phyloP scores from a whole-genome alignment of 2,329 filamentous ascomycete genomes.

The Penicillium hordei region DNA sequence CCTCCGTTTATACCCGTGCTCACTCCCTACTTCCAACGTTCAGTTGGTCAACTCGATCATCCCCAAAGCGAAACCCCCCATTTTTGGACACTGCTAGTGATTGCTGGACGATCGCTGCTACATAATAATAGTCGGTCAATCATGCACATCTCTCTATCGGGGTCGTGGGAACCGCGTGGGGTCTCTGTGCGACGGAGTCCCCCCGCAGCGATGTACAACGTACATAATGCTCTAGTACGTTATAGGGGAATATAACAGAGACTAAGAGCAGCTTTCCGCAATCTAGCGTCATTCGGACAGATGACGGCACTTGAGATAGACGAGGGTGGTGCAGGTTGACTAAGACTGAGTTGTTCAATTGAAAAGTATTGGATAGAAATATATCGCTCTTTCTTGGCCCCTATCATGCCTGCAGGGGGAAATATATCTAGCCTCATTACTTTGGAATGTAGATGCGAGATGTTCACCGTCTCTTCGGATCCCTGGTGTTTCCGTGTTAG shows the following conservation, averaged over 20 bases:
- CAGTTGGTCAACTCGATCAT: not conserved
- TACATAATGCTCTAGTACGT: constrained; percentile 4
- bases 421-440: not conserved
- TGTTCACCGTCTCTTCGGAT: constrained; percentile 6
- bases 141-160: constrained; percentile 23
- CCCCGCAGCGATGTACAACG: constrained; percentile 10
- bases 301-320: not conserved
- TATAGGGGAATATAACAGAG: not conserved
- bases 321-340: not conserved
- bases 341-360: not conserved
- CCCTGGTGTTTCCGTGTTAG: not conserved
- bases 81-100: not conserved
- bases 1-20: constrained; percentile 11
- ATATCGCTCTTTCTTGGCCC: not conserved
- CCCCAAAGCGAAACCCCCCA: not conserved
- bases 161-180: constrained; percentile 17
- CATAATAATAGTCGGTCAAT: constrained; percentile 6
- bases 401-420: not conserved
- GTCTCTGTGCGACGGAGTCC: constrained; percentile 15
- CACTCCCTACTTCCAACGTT: not conserved
- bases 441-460: not conserved
- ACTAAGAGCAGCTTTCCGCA: not conserved
- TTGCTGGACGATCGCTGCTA: constrained; percentile 15
- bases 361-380: not conserved
- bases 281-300: not conserved